Evolutionary conservation across 108 stramenopile species (phyloP).

Genomic region (Aurantiochytrium sp.): DNA sequence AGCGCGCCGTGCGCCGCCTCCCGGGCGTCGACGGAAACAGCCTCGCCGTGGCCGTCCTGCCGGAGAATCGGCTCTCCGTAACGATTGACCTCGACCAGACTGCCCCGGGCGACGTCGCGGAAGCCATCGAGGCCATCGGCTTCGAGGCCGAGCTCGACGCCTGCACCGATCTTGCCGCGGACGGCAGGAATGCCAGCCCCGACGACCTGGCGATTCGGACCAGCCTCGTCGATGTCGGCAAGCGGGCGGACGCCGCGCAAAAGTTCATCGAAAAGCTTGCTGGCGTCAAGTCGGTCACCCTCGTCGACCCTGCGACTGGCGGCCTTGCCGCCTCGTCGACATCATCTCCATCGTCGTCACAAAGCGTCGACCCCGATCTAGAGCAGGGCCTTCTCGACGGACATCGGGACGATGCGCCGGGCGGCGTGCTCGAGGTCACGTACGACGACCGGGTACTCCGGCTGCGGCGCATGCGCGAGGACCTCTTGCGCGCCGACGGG

Average conservation of each 20-base stretch:
- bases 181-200: not conserved
- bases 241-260: not conserved
- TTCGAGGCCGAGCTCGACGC: not conserved
- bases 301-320: not conserved
- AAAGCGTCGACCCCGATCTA: not conserved
- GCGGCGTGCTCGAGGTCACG: not conserved
- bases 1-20: not conserved
- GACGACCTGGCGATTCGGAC: not conserved
- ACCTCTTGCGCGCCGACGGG: not conserved
- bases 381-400: not conserved
- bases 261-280: not conserved
- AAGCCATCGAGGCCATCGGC: not conserved
- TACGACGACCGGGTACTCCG: not conserved
- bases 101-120: not conserved
- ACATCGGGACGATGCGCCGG: not conserved
- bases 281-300: not conserved
- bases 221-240: not conserved
- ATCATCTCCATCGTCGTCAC: not conserved
- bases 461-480: not conserved
- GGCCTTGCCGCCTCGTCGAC: too few relatives aligned
- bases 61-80: not conserved
- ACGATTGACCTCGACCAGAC: not conserved
- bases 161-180: not conserved
- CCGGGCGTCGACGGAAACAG: not conserved
- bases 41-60: not conserved